Conservation (phyloP, 2,329 filamentous ascomycete genomes). For the Aspergillus clavatus region DNA sequence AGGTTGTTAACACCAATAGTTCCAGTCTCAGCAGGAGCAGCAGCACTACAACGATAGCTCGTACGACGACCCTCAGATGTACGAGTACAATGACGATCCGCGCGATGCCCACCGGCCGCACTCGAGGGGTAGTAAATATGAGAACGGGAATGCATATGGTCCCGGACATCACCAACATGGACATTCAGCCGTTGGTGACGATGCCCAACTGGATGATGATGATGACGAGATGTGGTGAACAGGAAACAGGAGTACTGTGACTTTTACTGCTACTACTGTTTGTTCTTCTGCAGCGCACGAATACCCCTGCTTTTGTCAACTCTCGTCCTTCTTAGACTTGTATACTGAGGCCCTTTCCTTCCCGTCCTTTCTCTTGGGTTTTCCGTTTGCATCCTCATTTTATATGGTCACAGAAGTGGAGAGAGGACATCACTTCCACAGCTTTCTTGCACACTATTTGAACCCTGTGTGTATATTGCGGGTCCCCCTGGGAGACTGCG, state of each 20-base stretch:
- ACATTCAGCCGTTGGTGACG: slow-evolving; percentile 39
- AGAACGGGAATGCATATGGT: slow-evolving; percentile 35
- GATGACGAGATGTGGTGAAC: slow-evolving; percentile 49
- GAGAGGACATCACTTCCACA: slow-evolving; percentile 4
- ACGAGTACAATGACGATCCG: slow-evolving; percentile 46
- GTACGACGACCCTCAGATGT: slow-evolving; percentile 49
- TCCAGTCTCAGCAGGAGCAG: slow-evolving; percentile 26
- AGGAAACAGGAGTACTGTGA: slow-evolving; percentile 16
- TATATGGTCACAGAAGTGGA: slow-evolving; percentile 8
- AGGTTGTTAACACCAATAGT: not conserved
- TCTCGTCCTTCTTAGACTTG: slow-evolving; percentile 23
- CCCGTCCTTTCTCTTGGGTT: slow-evolving; percentile 1
- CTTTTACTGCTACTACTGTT: slow-evolving; percentile 24
- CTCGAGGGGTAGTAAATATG: slow-evolving; percentile 35
- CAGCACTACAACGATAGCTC: slow-evolving; percentile 38
- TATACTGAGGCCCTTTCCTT: slow-evolving; percentile 21
- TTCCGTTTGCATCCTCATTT: slow-evolving; percentile 4
- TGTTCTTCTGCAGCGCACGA: slow-evolving; percentile 24
- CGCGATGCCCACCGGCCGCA: slow-evolving; percentile 35
- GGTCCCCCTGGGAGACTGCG: slow-evolving; percentile 4
- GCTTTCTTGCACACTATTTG: slow-evolving; percentile 8
- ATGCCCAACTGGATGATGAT: slow-evolving; percentile 40
- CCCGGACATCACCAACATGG: slow-evolving; percentile 36
- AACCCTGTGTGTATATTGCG: slow-evolving; percentile 17
- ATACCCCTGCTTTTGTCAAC: slow-evolving; percentile 30